A percentile compares a stretch with the other conserved stretches of the same genome.
Conservation (phyloP, 1,284 basidiomycete species). For the Moesziomyces sp. region DNA sequence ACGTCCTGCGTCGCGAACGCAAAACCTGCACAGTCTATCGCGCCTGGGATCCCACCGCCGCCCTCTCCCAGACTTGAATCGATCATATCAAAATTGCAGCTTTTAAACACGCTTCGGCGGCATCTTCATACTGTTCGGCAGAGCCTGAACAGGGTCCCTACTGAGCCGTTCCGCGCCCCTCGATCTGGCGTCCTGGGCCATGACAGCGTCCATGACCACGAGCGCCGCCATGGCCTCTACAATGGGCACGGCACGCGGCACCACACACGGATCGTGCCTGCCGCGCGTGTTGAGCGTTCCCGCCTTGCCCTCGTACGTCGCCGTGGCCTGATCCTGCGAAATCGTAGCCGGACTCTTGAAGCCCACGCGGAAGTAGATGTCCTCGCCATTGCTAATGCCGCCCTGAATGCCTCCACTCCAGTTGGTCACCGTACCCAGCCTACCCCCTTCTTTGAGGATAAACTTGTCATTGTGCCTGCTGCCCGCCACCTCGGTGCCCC, state of each 20-base stretch:
- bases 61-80: constrained; percentile 2
- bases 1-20: constrained; percentile 46
- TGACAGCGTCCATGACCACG: constrained; percentile 83
- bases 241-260: constrained; percentile 93
- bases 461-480: constrained; percentile 94
- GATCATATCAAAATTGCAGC: not conserved
- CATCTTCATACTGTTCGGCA: constrained; percentile 63
- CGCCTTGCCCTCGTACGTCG: constrained; percentile 88
- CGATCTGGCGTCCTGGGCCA: constrained; percentile 58
- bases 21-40: constrained; percentile 49
- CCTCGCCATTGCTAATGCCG: constrained; percentile 96
- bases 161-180: constrained; percentile 38
- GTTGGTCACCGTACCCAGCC: constrained; percentile 86
- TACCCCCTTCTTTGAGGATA: constrained; percentile 76
- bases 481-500: constrained; percentile 93
- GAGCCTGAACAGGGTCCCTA: constrained; percentile 32
- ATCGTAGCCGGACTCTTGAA: constrained; percentile 99
- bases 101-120: constrained; percentile 14
- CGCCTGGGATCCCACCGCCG: constrained; percentile 54
- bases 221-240: constrained; percentile 98
- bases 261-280: constrained; percentile 96
- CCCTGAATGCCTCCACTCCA: constrained; percentile 98
- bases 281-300: constrained; percentile 90
- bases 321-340: constrained; percentile 88
- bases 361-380: constrained; percentile 95